Evolutionary conservation across 331 rosid genomes (phyloP).

Genomic region (Quercus phellos): DNA sequence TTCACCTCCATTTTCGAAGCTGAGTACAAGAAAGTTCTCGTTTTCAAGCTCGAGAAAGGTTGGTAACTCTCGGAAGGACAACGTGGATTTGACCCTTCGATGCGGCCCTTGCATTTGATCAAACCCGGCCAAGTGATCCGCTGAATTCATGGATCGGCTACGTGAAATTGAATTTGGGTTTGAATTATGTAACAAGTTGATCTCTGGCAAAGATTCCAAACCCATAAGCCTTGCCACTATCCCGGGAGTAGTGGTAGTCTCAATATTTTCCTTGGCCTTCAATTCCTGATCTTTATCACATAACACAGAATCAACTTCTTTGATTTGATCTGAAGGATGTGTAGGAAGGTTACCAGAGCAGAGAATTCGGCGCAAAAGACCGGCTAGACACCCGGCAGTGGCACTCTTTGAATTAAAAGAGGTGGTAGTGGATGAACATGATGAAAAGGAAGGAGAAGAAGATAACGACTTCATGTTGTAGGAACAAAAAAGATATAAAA

Average conservation of each 20-base stretch:
- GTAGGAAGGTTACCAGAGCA: constrained; percentile 73
- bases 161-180: constrained; percentile 33
- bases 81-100: constrained; percentile 43
- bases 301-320: constrained; percentile 25
- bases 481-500: constrained; percentile 7
- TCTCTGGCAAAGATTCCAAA: constrained; percentile 47
- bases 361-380: constrained; percentile 62
- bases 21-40: constrained; percentile 58
- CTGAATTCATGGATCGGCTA: constrained; percentile 63
- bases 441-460: constrained; percentile 39
- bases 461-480: constrained; percentile 47
- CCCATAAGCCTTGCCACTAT: constrained; percentile 79
- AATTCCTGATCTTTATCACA: constrained; percentile 20
- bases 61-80: constrained; percentile 56
- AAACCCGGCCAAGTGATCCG: constrained; percentile 37
- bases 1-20: constrained; percentile 44
- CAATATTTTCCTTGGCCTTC: constrained; percentile 10
- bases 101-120: constrained; percentile 28
- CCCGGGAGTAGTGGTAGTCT: constrained; percentile 30
- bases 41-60: constrained; percentile 49
- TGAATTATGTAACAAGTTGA: constrained; percentile 4
- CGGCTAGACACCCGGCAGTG: constrained; percentile 49
- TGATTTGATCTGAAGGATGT: constrained; percentile 55
- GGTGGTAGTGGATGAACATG: constrained; percentile 33
- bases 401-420: constrained; percentile 47